Conservation (phyloP, 2,329 filamentous ascomycete genomes). For the Monosporascus ibericus region DNA sequence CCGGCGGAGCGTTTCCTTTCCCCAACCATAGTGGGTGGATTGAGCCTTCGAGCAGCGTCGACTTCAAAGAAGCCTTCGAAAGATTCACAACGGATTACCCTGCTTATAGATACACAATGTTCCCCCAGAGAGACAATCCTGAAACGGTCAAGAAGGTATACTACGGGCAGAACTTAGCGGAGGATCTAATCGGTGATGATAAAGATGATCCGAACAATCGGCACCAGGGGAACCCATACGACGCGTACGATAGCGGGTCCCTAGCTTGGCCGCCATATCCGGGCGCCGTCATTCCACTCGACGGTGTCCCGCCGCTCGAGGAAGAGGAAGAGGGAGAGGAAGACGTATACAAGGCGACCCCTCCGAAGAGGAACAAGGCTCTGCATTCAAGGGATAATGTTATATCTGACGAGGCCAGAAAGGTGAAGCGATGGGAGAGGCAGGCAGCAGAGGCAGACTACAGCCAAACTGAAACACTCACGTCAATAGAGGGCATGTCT, state of each 20-base stretch:
- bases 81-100: slow-evolving; percentile 7
- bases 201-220: slow-evolving; percentile 9
- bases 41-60: not conserved
- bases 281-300: slow-evolving; percentile 4
- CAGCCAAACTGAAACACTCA: not conserved
- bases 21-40: slow-evolving; percentile 17
- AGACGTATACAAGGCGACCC: not conserved
- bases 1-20: not conserved
- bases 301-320: not conserved
- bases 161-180: not conserved
- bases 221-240: not conserved
- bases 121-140: slow-evolving; percentile 2
- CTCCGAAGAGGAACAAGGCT: not conserved
- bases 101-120: slow-evolving; percentile 10
- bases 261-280: slow-evolving; percentile 14
- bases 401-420: no score
- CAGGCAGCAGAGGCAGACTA: no score
- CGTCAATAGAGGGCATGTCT: not conserved
- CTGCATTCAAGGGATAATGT: no score
- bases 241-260: not conserved
- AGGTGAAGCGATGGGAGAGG: no score
- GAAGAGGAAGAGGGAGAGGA: not conserved
- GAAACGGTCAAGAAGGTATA: slow-evolving; percentile 3
- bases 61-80: slow-evolving; percentile 6
- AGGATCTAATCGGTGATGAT: not conserved